Percentiles rank a stretch among this genome's conserved stretches.
Conservation (phyloP, 108 stramenopile species). For the Cyclotella sp. region DNA sequence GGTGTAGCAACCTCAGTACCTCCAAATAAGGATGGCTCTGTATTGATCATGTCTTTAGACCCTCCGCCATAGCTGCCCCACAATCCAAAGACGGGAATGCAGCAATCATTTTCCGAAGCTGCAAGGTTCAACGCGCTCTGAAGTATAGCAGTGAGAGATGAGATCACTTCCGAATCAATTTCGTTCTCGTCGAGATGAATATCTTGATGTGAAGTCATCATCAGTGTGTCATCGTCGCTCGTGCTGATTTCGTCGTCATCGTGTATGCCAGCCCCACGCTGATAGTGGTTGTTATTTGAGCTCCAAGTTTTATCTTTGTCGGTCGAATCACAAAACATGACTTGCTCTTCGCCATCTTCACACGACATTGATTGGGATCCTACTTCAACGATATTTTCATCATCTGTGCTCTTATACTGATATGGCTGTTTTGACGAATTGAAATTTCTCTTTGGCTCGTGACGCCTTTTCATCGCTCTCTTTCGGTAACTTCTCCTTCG, state of each 20-base stretch:
- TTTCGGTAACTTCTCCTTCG: conserved; percentile 1
- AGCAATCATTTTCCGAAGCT: conserved; percentile 61
- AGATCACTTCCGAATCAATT: conserved; percentile 35
- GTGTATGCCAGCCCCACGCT: neutral
- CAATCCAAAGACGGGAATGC: conserved; percentile 81
- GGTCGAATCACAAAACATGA: neutral
- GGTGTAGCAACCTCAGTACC: conserved; percentile 16
- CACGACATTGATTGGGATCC: conserved; percentile 11
- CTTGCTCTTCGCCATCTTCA: conserved; percentile 12
- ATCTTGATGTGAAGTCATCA: conserved; percentile 14
- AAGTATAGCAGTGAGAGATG: conserved; percentile 41
- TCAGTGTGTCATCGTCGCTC: conserved; percentile 7
- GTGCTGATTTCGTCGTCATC: neutral
- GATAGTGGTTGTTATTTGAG: neutral
- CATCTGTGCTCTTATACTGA: neutral
- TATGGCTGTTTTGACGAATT: neutral
- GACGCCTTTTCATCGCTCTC: conserved; percentile 1
- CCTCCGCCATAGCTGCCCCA: conserved; percentile 69
- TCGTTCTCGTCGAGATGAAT: conserved; percentile 24
- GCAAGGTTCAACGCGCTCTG: conserved; percentile 82
- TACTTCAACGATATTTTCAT: neutral
- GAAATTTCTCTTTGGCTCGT: neutral
- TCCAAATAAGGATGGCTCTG: neutral
- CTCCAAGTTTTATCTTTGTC: neutral
- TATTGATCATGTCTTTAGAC: conserved; percentile 1